phyloP scores from a whole-genome alignment of 148 eudicot genomes.

The Agrostemma githago region DNA sequence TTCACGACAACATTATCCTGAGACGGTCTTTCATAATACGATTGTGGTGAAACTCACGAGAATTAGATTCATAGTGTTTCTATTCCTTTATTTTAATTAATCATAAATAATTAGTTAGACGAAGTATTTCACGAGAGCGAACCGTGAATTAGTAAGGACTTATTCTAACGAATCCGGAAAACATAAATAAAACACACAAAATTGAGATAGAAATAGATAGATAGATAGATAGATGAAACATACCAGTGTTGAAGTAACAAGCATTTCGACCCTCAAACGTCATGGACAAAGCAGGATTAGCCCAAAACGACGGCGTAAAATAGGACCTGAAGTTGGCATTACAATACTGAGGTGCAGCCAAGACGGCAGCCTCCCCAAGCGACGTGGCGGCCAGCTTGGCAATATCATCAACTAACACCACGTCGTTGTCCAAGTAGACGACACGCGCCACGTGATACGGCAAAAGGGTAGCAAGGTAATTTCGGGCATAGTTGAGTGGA shows the following conservation, averaged over 20 bases:
- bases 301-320: conserved; percentile 80
- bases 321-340: conserved; percentile 60
- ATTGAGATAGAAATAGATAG: not conserved
- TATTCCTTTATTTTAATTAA: too few species aligned
- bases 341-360: conserved; percentile 84
- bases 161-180: too few species aligned
- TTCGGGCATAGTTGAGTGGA: conserved; percentile 75
- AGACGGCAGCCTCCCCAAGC: conserved; percentile 36
- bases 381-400: conserved; percentile 47
- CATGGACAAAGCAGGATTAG: conserved; percentile 62
- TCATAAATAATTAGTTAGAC: too few species aligned
- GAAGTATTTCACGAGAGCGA: too few species aligned
- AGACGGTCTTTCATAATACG: too few species aligned
- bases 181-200: not conserved
- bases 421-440: conserved; percentile 78
- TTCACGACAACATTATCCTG: too few species aligned
- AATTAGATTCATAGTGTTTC: too few species aligned
- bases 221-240: not conserved
- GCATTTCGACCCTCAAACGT: conserved; percentile 55
- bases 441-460: conserved; percentile 43
- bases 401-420: conserved; percentile 75
- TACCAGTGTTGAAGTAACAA: conserved; percentile 80
- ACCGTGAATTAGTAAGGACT: too few species aligned
- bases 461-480: conserved; percentile 58
- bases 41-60: too few species aligned